These are phyloP conservation scores for Mortierella sp. DNA, from an alignment of 371 early-diverging fungal genomes.

Conservation along the genomic window DNA sequence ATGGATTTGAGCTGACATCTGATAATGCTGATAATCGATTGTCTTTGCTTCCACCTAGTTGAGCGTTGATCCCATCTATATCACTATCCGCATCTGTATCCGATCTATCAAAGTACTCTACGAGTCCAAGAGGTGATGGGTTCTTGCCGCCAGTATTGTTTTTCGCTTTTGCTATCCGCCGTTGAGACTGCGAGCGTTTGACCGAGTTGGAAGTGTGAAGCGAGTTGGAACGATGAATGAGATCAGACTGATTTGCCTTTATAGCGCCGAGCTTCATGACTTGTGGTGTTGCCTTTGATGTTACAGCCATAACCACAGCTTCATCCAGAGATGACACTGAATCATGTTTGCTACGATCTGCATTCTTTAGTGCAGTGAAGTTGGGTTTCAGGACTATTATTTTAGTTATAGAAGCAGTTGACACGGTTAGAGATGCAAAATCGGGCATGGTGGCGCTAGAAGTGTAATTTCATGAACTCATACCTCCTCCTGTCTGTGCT, in stretches of 20 bases:
- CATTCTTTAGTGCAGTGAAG: slow-evolving; percentile 15
- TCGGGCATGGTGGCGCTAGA: not conserved
- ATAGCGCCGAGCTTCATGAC: slow-evolving; percentile 49
- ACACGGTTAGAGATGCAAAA: not conserved
- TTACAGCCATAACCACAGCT: slow-evolving; percentile 53
- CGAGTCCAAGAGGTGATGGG: slow-evolving; percentile 25
- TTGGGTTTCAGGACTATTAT: slow-evolving; percentile 24
- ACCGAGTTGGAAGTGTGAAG: slow-evolving; percentile 53
- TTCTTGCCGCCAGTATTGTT: slow-evolving; percentile 7
- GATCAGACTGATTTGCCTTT: slow-evolving; percentile 42
- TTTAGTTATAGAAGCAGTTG: not conserved
- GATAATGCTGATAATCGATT: slow-evolving; percentile 2
- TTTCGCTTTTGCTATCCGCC: slow-evolving; percentile 14
- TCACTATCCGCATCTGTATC: slow-evolving; percentile 18
- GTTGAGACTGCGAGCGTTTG: slow-evolving; percentile 42
- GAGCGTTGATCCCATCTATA: not conserved
- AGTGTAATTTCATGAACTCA: not conserved
- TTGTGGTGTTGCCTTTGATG: slow-evolving; percentile 48
- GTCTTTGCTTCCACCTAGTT: not conserved
- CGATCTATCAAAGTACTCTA: not conserved
- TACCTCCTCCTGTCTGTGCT: slow-evolving; percentile 27
- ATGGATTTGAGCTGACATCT: slow-evolving; percentile 20
- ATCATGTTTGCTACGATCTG: slow-evolving; percentile 42
- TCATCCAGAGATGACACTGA: slow-evolving; percentile 50
- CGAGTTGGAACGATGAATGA: slow-evolving; percentile 54